A percentile compares a stretch with the other conserved stretches of the same genome.
phyloP scores from a whole-genome alignment of 768 basidiomycete species.

The Pleurotus djamor region DNA sequence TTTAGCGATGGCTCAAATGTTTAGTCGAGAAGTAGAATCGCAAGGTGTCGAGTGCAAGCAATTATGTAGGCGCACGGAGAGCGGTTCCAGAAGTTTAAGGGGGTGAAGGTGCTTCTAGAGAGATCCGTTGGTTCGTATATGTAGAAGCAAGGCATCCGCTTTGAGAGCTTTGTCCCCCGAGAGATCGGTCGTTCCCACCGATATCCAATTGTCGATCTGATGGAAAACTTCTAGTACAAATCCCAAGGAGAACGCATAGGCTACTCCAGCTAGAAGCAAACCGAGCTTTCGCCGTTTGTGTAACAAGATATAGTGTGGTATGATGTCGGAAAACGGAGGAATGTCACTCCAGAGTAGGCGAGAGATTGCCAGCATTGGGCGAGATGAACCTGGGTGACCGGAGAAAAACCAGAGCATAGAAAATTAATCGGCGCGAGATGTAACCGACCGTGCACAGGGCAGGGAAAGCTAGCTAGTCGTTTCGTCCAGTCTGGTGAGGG shows the following conservation, averaged over 20 bases:
- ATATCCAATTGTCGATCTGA: too few relatives aligned
- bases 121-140: too few relatives aligned
- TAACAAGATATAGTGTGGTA: not conserved
- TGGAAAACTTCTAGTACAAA: not conserved
- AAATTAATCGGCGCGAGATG: too few relatives aligned
- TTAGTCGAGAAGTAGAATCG: not conserved
- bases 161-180: not conserved
- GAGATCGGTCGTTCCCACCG: not conserved
- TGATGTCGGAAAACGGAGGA: not conserved
- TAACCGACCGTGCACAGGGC: too few relatives aligned
- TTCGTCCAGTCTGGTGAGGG: not conserved
- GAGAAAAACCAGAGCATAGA: too few relatives aligned
- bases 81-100: too few relatives aligned
- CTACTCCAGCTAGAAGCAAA: not conserved
- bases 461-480: too few relatives aligned
- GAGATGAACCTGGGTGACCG: too few relatives aligned
- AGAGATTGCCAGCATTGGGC: not conserved
- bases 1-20: not conserved
- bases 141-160: too few relatives aligned
- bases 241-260: not conserved
- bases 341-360: not conserved
- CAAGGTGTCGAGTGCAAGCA: not conserved
- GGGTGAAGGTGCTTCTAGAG: too few relatives aligned
- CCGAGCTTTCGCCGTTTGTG: conserved; percentile 4
- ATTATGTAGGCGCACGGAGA: too few relatives aligned